phyloP scores from a whole-genome alignment of 148 eudicot species.

The Spergularia marina region DNA sequence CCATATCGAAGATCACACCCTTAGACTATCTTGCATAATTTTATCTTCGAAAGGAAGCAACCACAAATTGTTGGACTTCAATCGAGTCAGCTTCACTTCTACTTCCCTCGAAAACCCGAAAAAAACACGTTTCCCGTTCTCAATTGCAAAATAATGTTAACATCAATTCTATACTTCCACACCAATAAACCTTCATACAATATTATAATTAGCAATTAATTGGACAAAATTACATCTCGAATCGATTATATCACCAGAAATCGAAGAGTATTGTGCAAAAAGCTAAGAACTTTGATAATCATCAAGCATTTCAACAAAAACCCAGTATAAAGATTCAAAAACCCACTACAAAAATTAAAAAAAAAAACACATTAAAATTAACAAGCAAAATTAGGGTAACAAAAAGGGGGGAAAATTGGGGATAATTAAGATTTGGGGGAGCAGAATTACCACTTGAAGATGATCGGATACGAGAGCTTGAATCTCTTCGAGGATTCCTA shows the following conservation, averaged over 20 bases:
- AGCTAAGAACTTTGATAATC: neutral
- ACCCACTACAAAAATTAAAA: neutral
- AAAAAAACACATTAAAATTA: neutral
- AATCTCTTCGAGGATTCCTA: slow-evolving; percentile 77
- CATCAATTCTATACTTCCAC: neutral
- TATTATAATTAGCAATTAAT: neutral
- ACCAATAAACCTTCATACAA: neutral
- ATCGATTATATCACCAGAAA: neutral
- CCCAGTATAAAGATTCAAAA: neutral
- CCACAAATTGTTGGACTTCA: too few relatives aligned
- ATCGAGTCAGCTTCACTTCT: neutral
- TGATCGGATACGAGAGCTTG: slow-evolving; percentile 68
- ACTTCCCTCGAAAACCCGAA: neutral
- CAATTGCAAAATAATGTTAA: neutral
- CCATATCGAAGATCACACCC: too few relatives aligned
- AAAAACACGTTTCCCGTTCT: neutral
- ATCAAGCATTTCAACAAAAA: neutral
- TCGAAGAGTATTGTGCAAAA: neutral
- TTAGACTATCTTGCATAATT: too few relatives aligned
- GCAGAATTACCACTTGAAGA: slow-evolving; percentile 78
- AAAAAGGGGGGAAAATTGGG: neutral
- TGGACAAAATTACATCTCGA: neutral
- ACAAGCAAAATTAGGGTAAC: slow-evolving; percentile 11
- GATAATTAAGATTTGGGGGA: neutral
- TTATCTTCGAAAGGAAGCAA: too few relatives aligned